phyloP scores from a whole-genome alignment of 139 green algal genomes.

The Eudorina sp. region DNA sequence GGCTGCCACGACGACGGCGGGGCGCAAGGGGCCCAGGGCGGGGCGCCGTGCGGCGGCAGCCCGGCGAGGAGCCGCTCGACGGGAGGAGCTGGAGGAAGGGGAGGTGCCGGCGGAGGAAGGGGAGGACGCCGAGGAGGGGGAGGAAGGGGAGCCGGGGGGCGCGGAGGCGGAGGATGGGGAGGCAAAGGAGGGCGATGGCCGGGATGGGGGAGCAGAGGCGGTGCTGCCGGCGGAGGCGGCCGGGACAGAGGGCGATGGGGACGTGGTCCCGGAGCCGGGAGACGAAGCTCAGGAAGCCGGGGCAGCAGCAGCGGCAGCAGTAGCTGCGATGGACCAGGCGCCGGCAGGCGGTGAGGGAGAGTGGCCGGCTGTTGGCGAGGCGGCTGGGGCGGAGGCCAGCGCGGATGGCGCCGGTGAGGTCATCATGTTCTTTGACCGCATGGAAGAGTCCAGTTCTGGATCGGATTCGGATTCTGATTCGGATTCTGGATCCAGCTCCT shows the following conservation, averaged over 20 bases:
- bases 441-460: not conserved
- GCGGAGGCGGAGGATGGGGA: not conserved
- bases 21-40: too few relatives aligned
- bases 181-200: too few relatives aligned
- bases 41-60: too few relatives aligned
- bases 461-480: not conserved
- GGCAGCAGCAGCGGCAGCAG: not conserved
- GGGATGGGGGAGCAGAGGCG: not conserved
- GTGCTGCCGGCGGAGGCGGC: not conserved
- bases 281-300: not conserved
- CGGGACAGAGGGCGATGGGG: not conserved
- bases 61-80: not conserved
- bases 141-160: not conserved
- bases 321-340: not conserved
- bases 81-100: not conserved
- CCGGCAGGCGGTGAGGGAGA: not conserved
- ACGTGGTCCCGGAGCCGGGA: not conserved
- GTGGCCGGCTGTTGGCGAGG: too few relatives aligned
- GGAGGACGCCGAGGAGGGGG: not conserved
- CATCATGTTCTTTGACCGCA: constrained; percentile 28
- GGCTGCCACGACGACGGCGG: too few relatives aligned
- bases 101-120: not conserved
- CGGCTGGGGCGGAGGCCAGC: not conserved
- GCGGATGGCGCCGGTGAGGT: not conserved
- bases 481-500: not conserved